Conservation (phyloP, 2,329 filamentous ascomycete genomes). For the Diaporthe humulicola region DNA sequence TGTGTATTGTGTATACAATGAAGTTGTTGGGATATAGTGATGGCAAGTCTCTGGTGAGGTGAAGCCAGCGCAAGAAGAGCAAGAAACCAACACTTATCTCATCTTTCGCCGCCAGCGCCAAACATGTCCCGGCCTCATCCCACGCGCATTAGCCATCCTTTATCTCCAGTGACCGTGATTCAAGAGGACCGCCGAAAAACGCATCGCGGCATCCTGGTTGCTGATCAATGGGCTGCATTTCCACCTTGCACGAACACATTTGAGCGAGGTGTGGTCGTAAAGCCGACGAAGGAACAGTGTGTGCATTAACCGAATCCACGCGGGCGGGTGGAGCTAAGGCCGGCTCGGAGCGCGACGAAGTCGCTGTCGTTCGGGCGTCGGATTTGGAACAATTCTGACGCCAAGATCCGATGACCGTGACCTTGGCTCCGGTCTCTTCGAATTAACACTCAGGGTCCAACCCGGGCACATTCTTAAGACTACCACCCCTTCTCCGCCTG, state of each 20-base stretch:
- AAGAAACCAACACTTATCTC: not conserved
- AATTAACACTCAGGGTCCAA: not conserved
- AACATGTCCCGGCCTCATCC: not conserved
- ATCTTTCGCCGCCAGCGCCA: not conserved
- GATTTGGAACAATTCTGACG: slow-evolving; percentile 6
- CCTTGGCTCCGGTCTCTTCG: not conserved
- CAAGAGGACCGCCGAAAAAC: not conserved
- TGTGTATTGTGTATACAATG: not conserved
- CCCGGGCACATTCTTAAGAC: not conserved
- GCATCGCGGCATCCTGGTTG: not conserved
- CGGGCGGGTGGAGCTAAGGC: not conserved
- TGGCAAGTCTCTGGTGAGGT: not conserved
- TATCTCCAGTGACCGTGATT: not conserved
- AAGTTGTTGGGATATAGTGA: not conserved
- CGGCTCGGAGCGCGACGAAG: slow-evolving; percentile 8
- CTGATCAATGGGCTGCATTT: not conserved
- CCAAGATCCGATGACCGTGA: slow-evolving; percentile 14
- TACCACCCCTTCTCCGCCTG: not conserved
- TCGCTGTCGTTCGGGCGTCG: not conserved
- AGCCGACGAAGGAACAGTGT: not conserved
- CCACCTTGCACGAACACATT: too few relatives aligned
- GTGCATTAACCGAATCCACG: not conserved
- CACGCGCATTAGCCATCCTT: not conserved
- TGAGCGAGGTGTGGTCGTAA: not conserved
- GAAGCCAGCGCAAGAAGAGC: not conserved